phyloP scores from a whole-genome alignment of 164 flowering plant genomes.

The Nymphaea thermarum region DNA sequence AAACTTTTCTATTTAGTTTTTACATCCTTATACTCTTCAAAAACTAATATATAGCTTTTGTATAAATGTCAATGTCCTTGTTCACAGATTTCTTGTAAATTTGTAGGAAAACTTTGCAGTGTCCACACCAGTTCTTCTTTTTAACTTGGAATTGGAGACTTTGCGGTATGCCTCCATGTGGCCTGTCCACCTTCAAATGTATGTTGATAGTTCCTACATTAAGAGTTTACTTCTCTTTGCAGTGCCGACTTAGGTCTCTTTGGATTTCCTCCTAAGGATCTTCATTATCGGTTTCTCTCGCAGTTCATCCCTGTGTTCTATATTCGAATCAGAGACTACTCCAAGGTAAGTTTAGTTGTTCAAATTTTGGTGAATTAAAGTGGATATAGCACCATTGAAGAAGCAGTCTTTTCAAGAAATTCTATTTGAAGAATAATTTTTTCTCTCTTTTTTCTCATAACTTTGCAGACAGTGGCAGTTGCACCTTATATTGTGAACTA shows the following conservation, averaged over 20 bases:
- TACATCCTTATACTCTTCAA: too few relatives aligned
- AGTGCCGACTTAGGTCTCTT: conserved; percentile 91
- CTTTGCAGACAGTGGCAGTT: conserved; percentile 80
- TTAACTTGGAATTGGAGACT: conserved; percentile 91
- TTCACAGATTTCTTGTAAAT: neutral
- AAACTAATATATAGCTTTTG: too few relatives aligned
- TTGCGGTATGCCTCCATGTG: conserved; percentile 43
- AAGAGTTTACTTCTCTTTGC: conserved; percentile 10
- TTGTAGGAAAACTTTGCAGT: conserved; percentile 73
- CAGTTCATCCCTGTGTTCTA: conserved; percentile 84
- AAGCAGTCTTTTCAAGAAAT: neutral
- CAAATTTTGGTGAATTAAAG: neutral
- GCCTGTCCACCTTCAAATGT: neutral
- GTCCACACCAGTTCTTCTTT: conserved; percentile 79
- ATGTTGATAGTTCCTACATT: neutral
- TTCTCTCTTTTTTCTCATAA: conserved; percentile 5
- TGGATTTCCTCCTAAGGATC: conserved; percentile 82
- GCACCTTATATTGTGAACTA: conserved; percentile 88
- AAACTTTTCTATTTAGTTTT: too few relatives aligned
- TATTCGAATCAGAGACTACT: conserved; percentile 85
- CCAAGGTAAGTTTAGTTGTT: conserved; percentile 48
- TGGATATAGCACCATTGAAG: neutral
- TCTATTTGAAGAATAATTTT: conserved; percentile 8
- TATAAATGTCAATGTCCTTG: neutral
- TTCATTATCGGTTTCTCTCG: conserved; percentile 91